phyloP scores from a whole-genome alignment of 306 rosid genomes.

The Luffa aegyptiaca region DNA sequence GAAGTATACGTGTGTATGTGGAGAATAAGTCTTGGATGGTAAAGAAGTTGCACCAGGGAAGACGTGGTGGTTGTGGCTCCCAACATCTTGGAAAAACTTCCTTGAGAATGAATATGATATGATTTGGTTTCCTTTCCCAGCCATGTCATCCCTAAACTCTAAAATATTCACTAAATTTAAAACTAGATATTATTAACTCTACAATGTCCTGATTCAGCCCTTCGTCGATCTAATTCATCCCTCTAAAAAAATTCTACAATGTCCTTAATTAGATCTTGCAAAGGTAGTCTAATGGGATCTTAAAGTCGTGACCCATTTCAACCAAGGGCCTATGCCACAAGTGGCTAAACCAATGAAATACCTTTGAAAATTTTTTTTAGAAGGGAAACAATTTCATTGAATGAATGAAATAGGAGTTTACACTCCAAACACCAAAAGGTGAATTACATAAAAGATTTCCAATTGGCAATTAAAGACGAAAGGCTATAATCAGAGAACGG shows the following conservation, averaged over 20 bases:
- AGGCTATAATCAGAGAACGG: too few species aligned
- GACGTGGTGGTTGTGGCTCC: background rate
- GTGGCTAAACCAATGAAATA: background rate
- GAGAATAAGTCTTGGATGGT: background rate
- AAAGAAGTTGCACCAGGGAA: background rate
- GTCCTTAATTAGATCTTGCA: background rate
- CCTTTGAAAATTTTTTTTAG: background rate
- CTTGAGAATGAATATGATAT: background rate
- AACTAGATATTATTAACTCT: background rate
- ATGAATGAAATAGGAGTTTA: too few species aligned
- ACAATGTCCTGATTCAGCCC: background rate
- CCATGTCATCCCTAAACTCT: background rate
- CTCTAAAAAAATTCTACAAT: background rate
- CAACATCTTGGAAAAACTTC: background rate
- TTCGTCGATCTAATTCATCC: too few species aligned
- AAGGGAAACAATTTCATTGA: too few species aligned
- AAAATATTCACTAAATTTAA: background rate
- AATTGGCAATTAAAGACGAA: too few species aligned
- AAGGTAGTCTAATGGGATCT: background rate
- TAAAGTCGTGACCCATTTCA: background rate
- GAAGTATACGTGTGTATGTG: too few species aligned
- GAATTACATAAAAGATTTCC: too few species aligned
- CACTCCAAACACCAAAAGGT: too few species aligned
- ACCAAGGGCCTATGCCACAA: background rate
- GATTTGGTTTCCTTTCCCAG: background rate